Base-by-base conservation (phyloP, 2,329 filamentous ascomycete species). In the Exophiala lecanii-corni region DNA sequence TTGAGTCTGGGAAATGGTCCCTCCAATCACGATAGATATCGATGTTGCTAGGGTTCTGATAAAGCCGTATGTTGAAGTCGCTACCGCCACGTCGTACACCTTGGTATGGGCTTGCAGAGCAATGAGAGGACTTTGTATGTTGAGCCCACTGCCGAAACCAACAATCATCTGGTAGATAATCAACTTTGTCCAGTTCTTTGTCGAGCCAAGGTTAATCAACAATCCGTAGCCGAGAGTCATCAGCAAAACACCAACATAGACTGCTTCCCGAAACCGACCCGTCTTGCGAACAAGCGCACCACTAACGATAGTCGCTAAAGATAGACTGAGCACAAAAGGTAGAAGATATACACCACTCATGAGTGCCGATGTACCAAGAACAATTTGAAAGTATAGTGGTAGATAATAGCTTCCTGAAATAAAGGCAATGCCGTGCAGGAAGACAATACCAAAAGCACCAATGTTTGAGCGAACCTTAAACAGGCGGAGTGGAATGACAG, bases 171-270 rank as follows among this genome's bases (percentile, higher is more conserved):
- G 76, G 55, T 70, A 82, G 28, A 67, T 62, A 53, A 70, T 62
- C 41, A 71, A 63, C 17, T 64, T 62, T 16, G 65, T 56, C 66
- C 66, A 70, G 42, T 60, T 81, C 51, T 57, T 82, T 57, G 74
- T 72, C 15, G 67, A 63, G 21, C 70, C 66, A 4, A 77, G 59
- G 25, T 74, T 72, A 19, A 86, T 74, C 55, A 81, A 71, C 42
- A 82, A 75, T 42, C 82, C 83, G 32, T 76, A 77, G 3, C 83
- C 83, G 7, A 88, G 65, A 0, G 75, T 73, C 60, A 79, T 74
- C 38, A 84, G 57, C 5, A 68, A 44, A 56, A 82, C 67, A 35
- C 80, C 81, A 12, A 63, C 62, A 38, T 76, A 69, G 55, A 88
- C 83, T 2, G 73, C 47, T 20, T 70, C 67, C 1, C 62, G 57